Conservation (phyloP, 2,329 filamentous ascomycete species). For the Huntiella bhutanensis region DNA sequence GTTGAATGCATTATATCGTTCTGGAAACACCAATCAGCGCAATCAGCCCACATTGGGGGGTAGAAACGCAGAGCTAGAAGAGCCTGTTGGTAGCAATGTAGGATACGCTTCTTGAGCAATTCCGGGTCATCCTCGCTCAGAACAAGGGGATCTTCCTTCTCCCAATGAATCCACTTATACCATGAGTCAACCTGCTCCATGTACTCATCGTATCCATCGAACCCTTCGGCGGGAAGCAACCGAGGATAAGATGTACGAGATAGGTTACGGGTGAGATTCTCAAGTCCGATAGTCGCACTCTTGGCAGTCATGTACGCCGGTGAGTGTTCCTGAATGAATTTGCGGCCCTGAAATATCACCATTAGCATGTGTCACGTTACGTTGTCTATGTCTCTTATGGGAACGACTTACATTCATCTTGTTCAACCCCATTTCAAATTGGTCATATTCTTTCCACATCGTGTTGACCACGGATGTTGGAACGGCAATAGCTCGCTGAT, state of each 20-base stretch:
- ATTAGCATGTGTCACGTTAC: background rate
- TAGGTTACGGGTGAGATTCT: constrained; percentile 65
- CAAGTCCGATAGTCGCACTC: constrained; percentile 73
- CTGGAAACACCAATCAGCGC: constrained; percentile 77
- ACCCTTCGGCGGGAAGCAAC: constrained; percentile 67
- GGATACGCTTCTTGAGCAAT: constrained; percentile 55
- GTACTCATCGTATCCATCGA: constrained; percentile 73
- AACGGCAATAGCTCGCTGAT: constrained; percentile 73
- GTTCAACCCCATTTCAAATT: constrained; percentile 86
- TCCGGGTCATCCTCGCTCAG: constrained; percentile 63
- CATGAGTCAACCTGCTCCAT: constrained; percentile 69
- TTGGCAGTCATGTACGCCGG: constrained; percentile 92
- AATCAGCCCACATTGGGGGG: constrained; percentile 91
- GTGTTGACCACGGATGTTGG: constrained; percentile 68
- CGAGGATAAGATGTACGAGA: constrained; percentile 60
- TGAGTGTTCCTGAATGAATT: constrained; percentile 84
- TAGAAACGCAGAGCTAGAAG: constrained; percentile 87
- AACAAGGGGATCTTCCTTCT: constrained; percentile 80
- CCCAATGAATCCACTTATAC: constrained; percentile 90
- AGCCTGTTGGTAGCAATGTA: constrained; percentile 87
- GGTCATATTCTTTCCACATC: constrained; percentile 94
- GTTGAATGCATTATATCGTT: constrained; percentile 39
- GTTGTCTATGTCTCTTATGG: background rate
- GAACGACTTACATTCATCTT: constrained; percentile 55
- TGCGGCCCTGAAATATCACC: constrained; percentile 49